These are phyloP conservation scores for Colletotrichum sp. DNA, from an alignment of 2,329 filamentous ascomycete genomes.

Conservation along the genomic window DNA sequence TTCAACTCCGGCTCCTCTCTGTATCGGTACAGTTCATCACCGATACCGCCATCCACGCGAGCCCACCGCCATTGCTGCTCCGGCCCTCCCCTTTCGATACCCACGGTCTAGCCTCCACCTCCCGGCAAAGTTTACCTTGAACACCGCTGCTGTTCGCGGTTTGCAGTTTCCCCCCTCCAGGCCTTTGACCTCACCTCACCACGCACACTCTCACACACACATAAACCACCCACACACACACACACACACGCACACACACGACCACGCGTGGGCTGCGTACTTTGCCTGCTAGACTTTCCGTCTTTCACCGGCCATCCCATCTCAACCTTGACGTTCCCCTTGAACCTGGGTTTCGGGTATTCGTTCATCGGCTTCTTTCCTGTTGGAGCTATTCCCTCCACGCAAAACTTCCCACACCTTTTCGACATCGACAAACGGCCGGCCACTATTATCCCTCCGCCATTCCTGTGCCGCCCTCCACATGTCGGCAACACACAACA, in stretches of 20 bases:
- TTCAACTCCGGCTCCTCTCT: neutral
- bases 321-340: neutral
- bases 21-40: neutral
- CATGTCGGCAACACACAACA: constrained; percentile 2
- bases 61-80: neutral
- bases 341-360: neutral
- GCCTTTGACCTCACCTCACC: neutral
- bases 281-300: neutral
- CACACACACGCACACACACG: neutral
- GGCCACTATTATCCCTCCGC: neutral
- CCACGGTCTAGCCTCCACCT: neutral
- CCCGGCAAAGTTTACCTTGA: neutral
- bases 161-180: neutral
- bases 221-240: neutral
- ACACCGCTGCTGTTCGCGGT: neutral
- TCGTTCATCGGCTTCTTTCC: neutral
- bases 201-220: neutral
- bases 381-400: neutral
- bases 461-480: constrained; percentile 2
- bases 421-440: constrained; percentile 2
- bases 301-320: constrained; percentile 7
- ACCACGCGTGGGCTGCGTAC: neutral
- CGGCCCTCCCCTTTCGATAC: neutral
- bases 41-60: neutral
- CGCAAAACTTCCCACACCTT: neutral